These are phyloP conservation scores for Hermanozyma aechmeae DNA, from an alignment of 805 yeast species.

Conservation along the genomic window DNA sequence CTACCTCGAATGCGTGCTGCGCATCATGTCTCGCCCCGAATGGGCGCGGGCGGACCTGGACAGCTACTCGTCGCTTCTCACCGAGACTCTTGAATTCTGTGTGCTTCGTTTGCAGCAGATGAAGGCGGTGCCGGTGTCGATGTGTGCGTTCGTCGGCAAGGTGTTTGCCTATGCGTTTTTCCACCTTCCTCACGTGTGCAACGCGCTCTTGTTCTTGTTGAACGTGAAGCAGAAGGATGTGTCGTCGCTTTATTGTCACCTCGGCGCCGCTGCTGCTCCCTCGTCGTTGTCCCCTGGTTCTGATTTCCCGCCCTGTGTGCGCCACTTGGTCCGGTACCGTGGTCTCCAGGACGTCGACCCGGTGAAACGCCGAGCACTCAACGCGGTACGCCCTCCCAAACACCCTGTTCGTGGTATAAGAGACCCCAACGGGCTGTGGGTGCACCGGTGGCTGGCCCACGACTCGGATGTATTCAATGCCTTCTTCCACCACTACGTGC, in stretches of 20 bases:
- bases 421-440: constrained; percentile 58
- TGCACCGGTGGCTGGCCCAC: constrained; percentile 46
- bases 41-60: constrained; percentile 29
- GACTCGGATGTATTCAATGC: constrained; percentile 54
- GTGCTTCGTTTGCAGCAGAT: constrained; percentile 36
- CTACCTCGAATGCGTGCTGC: constrained; percentile 44
- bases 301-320: constrained; percentile 21
- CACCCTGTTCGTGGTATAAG: constrained; percentile 39
- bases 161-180: constrained; percentile 57
- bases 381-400: constrained; percentile 30
- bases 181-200: constrained; percentile 45
- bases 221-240: constrained; percentile 43
- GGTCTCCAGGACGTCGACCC: constrained; percentile 24
- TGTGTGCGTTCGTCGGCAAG: constrained; percentile 62
- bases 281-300: neutral
- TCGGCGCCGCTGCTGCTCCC: constrained; percentile 1
- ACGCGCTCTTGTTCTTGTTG: constrained; percentile 46
- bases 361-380: constrained; percentile 17
- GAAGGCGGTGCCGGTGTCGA: constrained; percentile 45
- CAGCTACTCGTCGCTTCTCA: constrained; percentile 26
- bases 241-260: constrained; percentile 12
- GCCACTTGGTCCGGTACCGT: constrained; percentile 20
- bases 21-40: constrained; percentile 38
- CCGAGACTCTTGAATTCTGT: constrained; percentile 45
- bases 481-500: constrained; percentile 49